Percentiles rank a stretch among this genome's conserved stretches.
Evolutionary conservation across 1,284 basidiomycete species (phyloP).

Genomic region (Waitea zeae): DNA sequence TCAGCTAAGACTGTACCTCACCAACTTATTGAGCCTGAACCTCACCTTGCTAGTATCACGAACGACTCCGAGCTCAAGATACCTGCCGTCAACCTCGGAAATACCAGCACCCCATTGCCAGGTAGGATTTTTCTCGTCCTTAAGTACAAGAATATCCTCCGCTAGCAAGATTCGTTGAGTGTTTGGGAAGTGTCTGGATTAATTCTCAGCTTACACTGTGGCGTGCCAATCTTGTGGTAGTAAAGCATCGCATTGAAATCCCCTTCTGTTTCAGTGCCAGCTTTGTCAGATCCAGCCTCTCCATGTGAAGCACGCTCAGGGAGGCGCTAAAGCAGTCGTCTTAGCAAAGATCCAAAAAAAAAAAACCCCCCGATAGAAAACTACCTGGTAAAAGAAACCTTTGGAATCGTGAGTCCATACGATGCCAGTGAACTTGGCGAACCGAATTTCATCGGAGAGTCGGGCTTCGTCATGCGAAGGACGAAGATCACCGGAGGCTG

Average conservation of each 20-base stretch:
- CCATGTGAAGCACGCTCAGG: slow-evolving; percentile 34
- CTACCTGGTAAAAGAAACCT: slow-evolving; percentile 72
- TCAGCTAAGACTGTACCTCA: too few relatives aligned
- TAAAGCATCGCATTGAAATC: slow-evolving; percentile 60
- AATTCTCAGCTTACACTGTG: slow-evolving; percentile 31
- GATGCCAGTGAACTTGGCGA: slow-evolving; percentile 60
- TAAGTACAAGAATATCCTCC: slow-evolving; percentile 49
- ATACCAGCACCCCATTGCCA: slow-evolving; percentile 46
- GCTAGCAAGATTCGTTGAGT: slow-evolving; percentile 23
- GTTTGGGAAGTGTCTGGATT: neutral
- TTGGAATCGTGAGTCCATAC: slow-evolving; percentile 62
- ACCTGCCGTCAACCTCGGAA: slow-evolving; percentile 46
- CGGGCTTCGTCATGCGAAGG: slow-evolving; percentile 32
- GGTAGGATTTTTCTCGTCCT: slow-evolving; percentile 44
- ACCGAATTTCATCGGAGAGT: slow-evolving; percentile 49
- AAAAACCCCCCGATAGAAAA: too few relatives aligned
- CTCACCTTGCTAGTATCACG: slow-evolving; percentile 46
- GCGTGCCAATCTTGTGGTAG: slow-evolving; percentile 55
- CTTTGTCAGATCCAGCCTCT: slow-evolving; percentile 29
- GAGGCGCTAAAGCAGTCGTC: slow-evolving; percentile 28
- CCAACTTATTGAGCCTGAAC: too few relatives aligned
- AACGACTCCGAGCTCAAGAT: slow-evolving; percentile 34
- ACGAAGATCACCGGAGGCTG: slow-evolving; percentile 21
- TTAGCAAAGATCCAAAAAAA: too few relatives aligned
- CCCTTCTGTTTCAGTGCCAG: slow-evolving; percentile 43